Conservation (phyloP, 2,329 filamentous ascomycete species). For the Pseudogymnoascus sp. region DNA sequence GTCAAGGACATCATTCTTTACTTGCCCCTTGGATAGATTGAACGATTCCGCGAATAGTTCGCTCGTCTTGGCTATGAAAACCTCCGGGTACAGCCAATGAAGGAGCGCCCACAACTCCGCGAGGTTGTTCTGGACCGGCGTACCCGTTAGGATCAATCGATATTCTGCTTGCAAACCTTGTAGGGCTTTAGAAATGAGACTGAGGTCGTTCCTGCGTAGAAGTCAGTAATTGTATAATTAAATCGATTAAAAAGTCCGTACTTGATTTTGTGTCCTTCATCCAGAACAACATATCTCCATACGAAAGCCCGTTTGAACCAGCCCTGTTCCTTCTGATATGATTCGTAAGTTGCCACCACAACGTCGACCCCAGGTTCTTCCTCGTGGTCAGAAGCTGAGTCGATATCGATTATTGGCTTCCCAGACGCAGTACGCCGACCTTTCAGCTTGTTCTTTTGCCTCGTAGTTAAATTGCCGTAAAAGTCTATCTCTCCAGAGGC, state of each 20-base stretch:
- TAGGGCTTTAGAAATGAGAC: constrained; percentile 28
- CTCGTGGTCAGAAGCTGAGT: constrained; percentile 28
- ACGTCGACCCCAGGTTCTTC: constrained; percentile 34
- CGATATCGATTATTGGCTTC: constrained; percentile 21
- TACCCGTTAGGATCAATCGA: constrained; percentile 36
- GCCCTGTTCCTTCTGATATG: constrained; percentile 37
- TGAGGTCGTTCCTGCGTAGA: constrained; percentile 33
- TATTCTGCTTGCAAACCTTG: constrained; percentile 33
- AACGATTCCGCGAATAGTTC: constrained; percentile 50
- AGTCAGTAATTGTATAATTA: not conserved
- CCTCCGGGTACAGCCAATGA: constrained; percentile 52
- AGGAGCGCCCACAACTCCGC: constrained; percentile 52
- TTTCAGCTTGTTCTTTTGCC: constrained; percentile 25
- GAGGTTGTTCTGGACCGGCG: constrained; percentile 54
- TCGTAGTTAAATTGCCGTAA: constrained; percentile 35
- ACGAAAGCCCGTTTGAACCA: constrained; percentile 47
- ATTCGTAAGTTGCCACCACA: constrained; percentile 46
- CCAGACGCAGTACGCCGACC: constrained; percentile 19
- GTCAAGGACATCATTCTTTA: constrained; percentile 47
- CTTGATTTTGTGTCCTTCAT: constrained; percentile 46
- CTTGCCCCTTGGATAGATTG: constrained; percentile 48
- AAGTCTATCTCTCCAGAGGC: constrained; percentile 40
- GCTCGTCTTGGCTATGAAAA: constrained; percentile 46
- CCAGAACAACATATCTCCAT: constrained; percentile 47
- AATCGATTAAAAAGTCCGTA: constrained; percentile 16